Evolutionary conservation across 2,329 filamentous ascomycete genomes (phyloP).

Genomic region (Fusarium sarcochroum): DNA sequence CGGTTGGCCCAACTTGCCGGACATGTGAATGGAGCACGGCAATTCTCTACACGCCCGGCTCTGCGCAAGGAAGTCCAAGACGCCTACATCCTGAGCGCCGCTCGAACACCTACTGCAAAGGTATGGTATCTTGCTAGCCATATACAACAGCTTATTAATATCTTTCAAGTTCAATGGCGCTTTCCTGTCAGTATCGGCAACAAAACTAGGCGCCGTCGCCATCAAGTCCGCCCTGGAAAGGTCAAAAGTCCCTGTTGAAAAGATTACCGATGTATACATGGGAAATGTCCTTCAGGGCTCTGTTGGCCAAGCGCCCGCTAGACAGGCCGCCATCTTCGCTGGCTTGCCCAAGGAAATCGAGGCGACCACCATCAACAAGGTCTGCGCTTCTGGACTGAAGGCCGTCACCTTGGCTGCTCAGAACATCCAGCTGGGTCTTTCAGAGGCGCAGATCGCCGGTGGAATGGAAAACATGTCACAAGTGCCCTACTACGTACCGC

Average conservation of each 20-base stretch:
- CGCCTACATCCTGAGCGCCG: slow-evolving; percentile 92
- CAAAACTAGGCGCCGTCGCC: slow-evolving; percentile 89
- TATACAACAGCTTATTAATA: slow-evolving; percentile 1
- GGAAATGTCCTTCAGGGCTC: slow-evolving; percentile 91
- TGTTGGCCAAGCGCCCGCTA: slow-evolving; percentile 90
- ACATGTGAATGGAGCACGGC: slow-evolving; percentile 59
- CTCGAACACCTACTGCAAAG: slow-evolving; percentile 91
- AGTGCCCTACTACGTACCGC: slow-evolving; percentile 90
- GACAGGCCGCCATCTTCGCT: slow-evolving; percentile 91
- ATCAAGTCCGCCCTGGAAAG: slow-evolving; percentile 93
- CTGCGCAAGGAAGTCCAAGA: slow-evolving; percentile 81
- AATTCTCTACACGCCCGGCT: slow-evolving; percentile 62
- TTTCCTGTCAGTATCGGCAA: slow-evolving; percentile 84
- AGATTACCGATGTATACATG: slow-evolving; percentile 96
- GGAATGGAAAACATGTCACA: slow-evolving; percentile 99
- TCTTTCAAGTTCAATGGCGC: slow-evolving; percentile 88
- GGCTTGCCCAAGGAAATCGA: slow-evolving; percentile 86
- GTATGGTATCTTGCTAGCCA: slow-evolving; percentile 59
- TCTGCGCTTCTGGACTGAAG: slow-evolving; percentile 96
- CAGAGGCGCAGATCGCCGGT: slow-evolving; percentile 90
- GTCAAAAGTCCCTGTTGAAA: slow-evolving; percentile 83
- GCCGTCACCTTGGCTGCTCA: slow-evolving; percentile 91
- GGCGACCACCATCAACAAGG: slow-evolving; percentile 96
- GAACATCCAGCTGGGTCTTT: slow-evolving; percentile 91
- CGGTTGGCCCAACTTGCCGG: slow-evolving; percentile 55